Conservation (phyloP, 495 filamentous ascomycete genomes). For the Podospora bellae-mahoneyi region DNA sequence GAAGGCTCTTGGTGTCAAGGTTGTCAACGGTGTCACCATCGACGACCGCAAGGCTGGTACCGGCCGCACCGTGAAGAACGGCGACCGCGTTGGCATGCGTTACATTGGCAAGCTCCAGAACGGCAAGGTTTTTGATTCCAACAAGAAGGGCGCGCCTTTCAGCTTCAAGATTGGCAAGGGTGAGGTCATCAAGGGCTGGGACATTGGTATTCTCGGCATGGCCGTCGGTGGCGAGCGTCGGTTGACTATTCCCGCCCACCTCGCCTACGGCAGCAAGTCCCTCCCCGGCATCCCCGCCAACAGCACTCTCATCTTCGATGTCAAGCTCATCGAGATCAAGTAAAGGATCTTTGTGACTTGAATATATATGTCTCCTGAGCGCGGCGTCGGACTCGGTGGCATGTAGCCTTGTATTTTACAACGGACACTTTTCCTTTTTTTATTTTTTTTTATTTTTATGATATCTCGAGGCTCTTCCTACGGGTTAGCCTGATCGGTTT, state of each 20-base stretch:
- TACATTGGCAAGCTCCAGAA: slow-evolving; percentile 95
- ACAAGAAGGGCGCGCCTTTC: slow-evolving; percentile 98
- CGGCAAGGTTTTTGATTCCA: slow-evolving; percentile 91
- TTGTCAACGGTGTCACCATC: slow-evolving; percentile 80
- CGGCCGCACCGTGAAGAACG: slow-evolving; percentile 76
- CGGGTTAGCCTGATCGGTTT: slow-evolving; percentile 17
- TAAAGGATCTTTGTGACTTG: slow-evolving; percentile 30
- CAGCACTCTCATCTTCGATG: slow-evolving; percentile 86
- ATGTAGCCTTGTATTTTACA: slow-evolving; percentile 18
- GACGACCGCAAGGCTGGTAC: slow-evolving; percentile 91
- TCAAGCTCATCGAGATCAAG: slow-evolving; percentile 76
- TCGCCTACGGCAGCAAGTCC: slow-evolving; percentile 81
- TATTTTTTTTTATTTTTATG: not conserved
- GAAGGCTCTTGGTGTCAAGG: slow-evolving; percentile 63
- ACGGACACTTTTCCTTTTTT: slow-evolving; percentile 10
- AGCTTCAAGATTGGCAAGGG: slow-evolving; percentile 87
- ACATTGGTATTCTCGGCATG: slow-evolving; percentile 91
- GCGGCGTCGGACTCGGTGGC: slow-evolving; percentile 14
- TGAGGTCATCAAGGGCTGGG: slow-evolving; percentile 98
- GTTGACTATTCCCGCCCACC: slow-evolving; percentile 76
- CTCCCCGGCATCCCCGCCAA: slow-evolving; percentile 82
- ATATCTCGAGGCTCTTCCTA: slow-evolving; percentile 12
- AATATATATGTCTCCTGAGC: slow-evolving; percentile 10
- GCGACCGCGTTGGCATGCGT: slow-evolving; percentile 82
- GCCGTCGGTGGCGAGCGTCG: slow-evolving; percentile 87